phyloP scores from a whole-genome alignment of 179 eudicot species.

The Vitellaria paradoxa region DNA sequence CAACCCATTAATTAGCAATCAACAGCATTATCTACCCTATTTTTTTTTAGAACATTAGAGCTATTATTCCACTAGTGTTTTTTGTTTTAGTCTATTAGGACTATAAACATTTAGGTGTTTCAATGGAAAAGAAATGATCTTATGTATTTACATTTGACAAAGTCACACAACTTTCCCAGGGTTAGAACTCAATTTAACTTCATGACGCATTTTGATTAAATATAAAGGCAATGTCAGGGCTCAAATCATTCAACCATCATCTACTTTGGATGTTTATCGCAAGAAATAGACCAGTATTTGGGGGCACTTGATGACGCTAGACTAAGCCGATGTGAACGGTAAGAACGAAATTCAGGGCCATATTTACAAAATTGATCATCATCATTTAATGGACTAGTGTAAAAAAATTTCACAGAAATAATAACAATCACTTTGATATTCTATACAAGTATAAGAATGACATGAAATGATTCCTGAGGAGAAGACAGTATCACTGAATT shows the following conservation, averaged over 20 bases:
- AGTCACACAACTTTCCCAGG: neutral
- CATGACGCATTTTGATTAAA: neutral
- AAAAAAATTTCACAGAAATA: neutral
- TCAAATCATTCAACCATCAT: neutral
- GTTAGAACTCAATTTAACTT: too few relatives aligned
- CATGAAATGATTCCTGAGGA: neutral
- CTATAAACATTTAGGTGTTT: too few relatives aligned
- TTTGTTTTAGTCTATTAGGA: too few relatives aligned
- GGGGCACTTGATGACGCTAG: neutral
- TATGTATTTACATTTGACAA: neutral
- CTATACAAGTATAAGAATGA: neutral
- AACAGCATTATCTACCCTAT: too few relatives aligned
- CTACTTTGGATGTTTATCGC: too few relatives aligned
- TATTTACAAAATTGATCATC: neutral
- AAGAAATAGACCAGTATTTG: neutral
- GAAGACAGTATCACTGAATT: constrained; percentile 8
- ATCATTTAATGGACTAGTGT: neutral
- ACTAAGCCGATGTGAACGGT: neutral
- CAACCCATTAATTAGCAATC: too few relatives aligned
- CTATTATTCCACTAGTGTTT: too few relatives aligned
- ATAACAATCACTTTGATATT: neutral
- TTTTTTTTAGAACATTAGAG: too few relatives aligned
- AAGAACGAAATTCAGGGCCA: neutral
- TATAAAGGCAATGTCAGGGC: neutral
- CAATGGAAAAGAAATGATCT: too few relatives aligned